Evolutionary conservation across 768 basidiomycete genomes (phyloP).

Genomic region (Hericium rajendrae): DNA sequence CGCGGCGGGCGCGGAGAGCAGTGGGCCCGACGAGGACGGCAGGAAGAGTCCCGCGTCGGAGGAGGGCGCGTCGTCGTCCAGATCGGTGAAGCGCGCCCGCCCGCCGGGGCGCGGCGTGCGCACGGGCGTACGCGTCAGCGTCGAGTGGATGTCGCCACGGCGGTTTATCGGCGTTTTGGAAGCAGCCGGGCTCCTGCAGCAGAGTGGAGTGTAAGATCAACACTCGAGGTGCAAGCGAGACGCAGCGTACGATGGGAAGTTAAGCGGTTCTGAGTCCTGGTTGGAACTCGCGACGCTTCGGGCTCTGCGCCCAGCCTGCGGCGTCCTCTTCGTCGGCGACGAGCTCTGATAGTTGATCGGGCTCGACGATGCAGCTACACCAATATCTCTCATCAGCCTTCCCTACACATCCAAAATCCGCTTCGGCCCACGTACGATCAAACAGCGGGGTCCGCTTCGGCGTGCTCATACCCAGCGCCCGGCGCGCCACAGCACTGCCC

Average conservation of each 20-base stretch:
- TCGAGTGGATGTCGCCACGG: constrained; percentile 88
- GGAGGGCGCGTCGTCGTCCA: constrained; percentile 33
- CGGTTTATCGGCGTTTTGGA: constrained; percentile 59
- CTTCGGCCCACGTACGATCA: constrained; percentile 9
- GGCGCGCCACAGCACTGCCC: constrained; percentile 6
- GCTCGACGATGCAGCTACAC: constrained; percentile 11
- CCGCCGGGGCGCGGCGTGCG: constrained; percentile 19
- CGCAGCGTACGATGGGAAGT: constrained; percentile 53
- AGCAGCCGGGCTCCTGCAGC: constrained; percentile 38
- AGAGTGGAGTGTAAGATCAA: neutral
- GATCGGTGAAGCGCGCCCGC: neutral
- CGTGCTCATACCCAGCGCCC: constrained; percentile 11
- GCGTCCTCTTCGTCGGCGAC: constrained; percentile 17
- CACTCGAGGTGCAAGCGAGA: neutral
- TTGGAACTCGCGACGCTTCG: constrained; percentile 16
- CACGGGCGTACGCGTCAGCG: constrained; percentile 38
- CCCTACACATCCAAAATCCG: neutral
- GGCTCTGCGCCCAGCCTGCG: neutral
- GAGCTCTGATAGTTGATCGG: constrained; percentile 27
- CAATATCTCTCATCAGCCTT: neutral
- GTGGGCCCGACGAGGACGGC: constrained; percentile 44
- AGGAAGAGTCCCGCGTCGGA: constrained; percentile 54
- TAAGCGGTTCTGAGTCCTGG: constrained; percentile 50
- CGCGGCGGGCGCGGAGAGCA: constrained; percentile 50
- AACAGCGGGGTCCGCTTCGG: constrained; percentile 16